Base-by-base conservation (phyloP, 1,139 yeast genomes). In the Kodamaea fungicola region DNA sequence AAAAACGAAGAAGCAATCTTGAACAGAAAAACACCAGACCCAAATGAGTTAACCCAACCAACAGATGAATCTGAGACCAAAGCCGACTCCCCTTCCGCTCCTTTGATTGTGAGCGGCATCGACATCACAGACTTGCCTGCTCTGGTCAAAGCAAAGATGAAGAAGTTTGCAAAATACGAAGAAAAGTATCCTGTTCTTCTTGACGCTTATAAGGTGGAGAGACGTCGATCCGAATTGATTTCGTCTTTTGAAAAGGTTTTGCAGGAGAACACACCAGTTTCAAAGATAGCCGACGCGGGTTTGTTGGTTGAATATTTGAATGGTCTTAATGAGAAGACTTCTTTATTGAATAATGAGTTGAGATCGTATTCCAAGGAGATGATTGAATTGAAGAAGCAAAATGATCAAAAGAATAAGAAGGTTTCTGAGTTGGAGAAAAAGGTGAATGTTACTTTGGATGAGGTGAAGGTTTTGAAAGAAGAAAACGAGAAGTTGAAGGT, bases 161-260 rank as follows among this genome's bases (percentile, higher is more conserved):
- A 76, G 44, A 89, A 87, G 64, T 87, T 87, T 55, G 80, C 76
- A 41, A 89, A 88, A 57, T 92, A 89, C 57, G 97, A 92, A 58
- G 85, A 84, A 40, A 87, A 87, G 54, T 90, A 89, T 55, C 97
- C 97, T 0, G 62, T 80, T 13, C 66, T 90, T 10, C 71, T 88
- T 34, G 84, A 83, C 34, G 97, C 97, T 0, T 90, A 85, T 62
- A 85, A 88, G 54, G 66, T 74, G 1, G 97, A 89, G 55, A 88
- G 86, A 63, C 68, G 74, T 33, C 84, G 83, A 49, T 65, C 75
- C 2, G 83, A 78, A 35, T 68, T 83, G 38, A 74, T 89, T n/a
- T 64, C 57, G 7, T 55, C 70, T 1, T 84, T 90, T 51, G 96
- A 89, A 54, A 78, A 69, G 42, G 76, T 85, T 8, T 63, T 92